These are phyloP conservation scores for Ophiostoma montium DNA, from an alignment of 2,329 filamentous ascomycete genomes.

Conservation along the genomic window DNA sequence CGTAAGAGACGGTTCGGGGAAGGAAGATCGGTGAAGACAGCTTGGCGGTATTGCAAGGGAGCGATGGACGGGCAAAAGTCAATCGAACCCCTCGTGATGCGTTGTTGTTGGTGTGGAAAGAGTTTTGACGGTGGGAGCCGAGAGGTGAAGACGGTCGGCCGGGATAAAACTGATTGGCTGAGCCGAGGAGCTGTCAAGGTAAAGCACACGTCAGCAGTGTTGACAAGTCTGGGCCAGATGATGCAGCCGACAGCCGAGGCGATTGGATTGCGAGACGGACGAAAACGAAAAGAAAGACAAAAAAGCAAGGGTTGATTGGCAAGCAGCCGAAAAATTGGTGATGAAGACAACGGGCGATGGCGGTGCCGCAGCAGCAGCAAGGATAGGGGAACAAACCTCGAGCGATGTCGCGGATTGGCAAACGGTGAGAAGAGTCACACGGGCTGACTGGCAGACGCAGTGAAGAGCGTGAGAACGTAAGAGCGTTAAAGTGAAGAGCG, in stretches of 20 bases:
- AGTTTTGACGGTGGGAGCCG: neutral
- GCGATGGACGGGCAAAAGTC: neutral
- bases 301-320: neutral
- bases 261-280: neutral
- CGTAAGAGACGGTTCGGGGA: slow-evolving; percentile 82
- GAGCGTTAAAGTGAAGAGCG: neutral
- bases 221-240: neutral
- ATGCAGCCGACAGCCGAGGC: neutral
- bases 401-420: too few species aligned
- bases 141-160: neutral
- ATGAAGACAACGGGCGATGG: too few species aligned
- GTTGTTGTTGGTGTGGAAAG: neutral
- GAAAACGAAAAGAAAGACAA: neutral
- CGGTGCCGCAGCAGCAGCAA: too few species aligned
- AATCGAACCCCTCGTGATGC: neutral
- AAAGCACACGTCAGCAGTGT: neutral
- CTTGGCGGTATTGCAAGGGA: slow-evolving; percentile 64
- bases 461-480: neutral
- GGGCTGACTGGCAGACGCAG: neutral
- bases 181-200: neutral
- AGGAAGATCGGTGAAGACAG: slow-evolving; percentile 84
- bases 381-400: neutral
- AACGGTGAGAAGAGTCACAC: neutral
- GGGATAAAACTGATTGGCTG: neutral
- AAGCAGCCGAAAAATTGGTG: neutral